Percentiles rank a stretch among this genome's conserved stretches.
phyloP scores from a whole-genome alignment of 2,329 filamentous ascomycete species.

The Leptographium galeiforme region DNA sequence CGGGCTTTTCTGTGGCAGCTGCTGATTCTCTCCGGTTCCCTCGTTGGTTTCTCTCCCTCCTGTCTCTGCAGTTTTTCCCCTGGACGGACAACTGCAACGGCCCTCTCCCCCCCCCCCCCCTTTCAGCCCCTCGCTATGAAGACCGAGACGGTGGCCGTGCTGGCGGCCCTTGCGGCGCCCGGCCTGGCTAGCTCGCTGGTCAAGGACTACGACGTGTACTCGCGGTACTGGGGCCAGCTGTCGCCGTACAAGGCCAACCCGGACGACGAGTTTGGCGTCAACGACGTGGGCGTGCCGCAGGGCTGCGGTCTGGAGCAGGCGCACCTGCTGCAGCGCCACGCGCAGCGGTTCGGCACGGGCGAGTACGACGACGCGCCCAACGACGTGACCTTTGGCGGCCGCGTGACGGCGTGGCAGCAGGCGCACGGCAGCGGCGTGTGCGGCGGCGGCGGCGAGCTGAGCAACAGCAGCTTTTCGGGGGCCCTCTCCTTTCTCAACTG shows the following conservation, averaged over 20 bases:
- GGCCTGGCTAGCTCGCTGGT: conserved; percentile 7
- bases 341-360: conserved; percentile 32
- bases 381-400: conserved; percentile 32
- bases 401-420: conserved; percentile 30
- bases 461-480: conserved; percentile 20
- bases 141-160: background rate
- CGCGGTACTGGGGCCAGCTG: conserved; percentile 30
- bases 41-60: background rate
- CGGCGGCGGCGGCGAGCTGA: conserved; percentile 5
- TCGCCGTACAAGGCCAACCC: conserved; percentile 32
- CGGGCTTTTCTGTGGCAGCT: no score
- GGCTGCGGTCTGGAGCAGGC: conserved; percentile 43
- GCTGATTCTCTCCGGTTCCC: background rate
- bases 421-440: conserved; percentile 12
- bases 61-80: background rate
- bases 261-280: conserved; percentile 31
- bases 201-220: conserved; percentile 18
- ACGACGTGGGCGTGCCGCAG: conserved; percentile 31
- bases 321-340: conserved; percentile 40
- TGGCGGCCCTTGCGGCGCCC: conserved; percentile 3
- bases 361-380: conserved; percentile 33
- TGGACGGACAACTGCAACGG: no score
- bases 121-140: conserved; percentile 3
- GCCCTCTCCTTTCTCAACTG: conserved; percentile 38
- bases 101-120: background rate